Evolutionary conservation across 2,329 filamentous ascomycete genomes (phyloP), one percentile per base, ranked within the genome.

Genomic region (Pseudonectria foliicola): DNA sequence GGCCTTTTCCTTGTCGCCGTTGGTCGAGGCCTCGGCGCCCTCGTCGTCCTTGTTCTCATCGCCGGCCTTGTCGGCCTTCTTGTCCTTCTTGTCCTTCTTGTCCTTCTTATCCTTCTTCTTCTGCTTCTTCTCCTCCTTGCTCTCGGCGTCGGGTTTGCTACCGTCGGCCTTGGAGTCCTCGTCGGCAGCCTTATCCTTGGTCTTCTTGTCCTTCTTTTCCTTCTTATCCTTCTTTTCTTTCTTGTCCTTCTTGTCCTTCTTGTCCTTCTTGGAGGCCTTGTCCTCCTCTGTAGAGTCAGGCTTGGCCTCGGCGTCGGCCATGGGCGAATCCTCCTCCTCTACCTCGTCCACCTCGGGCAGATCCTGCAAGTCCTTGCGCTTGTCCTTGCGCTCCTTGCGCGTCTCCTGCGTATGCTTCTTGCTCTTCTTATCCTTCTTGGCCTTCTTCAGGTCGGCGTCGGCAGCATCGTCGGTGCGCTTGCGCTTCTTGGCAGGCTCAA

Each of bases 311-410:
- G 50, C 42, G 28, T 53, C 53, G 29, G 40, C 39, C 40, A 52
- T 48, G 39, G 45, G 44, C 16, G 37, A 38, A 28, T 53, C 40
- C 32, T 52, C 44, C 23, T 45, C 41, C 29, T 36, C 48, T 8
- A 48, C 47, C 31, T 48, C 45, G 27, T 57, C 57, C 26, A 54
- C 52, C 23, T 57, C 57, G 1, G 60, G 61, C 8, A 64, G 52
- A 21, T 63, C 55, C 29, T 55, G 55, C 6, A 64, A 45, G 29
- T 64, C 45, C 46, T 61, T 60, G 34, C 58, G 55, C 49, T 62
- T 63, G 18, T 63, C 56, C 46, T 66, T 63, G 47, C 61, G 62
- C 33, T 63, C 61, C 37, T 62, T 59, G 27, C 61, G 57, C 36
- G 53, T 56, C 44, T 61, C 55, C 38, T 55, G 52, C 35, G 54